Conservation (phyloP, 2,329 filamentous ascomycete species). For the Sporothrix humicola region DNA sequence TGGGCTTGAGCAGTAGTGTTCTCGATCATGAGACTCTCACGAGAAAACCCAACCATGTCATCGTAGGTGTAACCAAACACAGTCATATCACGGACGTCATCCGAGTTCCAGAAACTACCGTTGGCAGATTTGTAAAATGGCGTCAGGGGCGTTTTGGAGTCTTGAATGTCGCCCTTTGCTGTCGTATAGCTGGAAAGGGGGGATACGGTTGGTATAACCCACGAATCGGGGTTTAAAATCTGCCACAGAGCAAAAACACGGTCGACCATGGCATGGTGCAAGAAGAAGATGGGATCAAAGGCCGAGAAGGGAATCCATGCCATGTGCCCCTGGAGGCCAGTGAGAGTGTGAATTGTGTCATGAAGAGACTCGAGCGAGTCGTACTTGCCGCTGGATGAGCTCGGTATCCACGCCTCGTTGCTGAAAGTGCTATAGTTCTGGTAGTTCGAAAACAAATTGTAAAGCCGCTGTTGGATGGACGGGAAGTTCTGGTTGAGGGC, state of each 20-base stretch:
- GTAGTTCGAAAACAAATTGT: conserved; percentile 71
- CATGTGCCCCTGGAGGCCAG: conserved; percentile 70
- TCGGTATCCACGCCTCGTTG: conserved; percentile 67
- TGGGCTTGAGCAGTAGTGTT: conserved; percentile 48
- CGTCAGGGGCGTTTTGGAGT: conserved; percentile 63
- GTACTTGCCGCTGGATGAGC: conserved; percentile 54
- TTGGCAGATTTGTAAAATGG: conserved; percentile 68
- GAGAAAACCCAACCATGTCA: conserved; percentile 53
- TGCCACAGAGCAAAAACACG: conserved; percentile 80
- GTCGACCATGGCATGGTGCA: conserved; percentile 79
- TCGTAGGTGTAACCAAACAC: conserved; percentile 77
- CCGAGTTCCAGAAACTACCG: conserved; percentile 72
- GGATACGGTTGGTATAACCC: conserved; percentile 63
- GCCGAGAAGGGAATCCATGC: conserved; percentile 72
- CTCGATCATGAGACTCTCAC: conserved; percentile 39
- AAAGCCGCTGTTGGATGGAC: conserved; percentile 66
- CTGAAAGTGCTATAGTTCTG: conserved; percentile 71
- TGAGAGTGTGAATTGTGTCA: conserved; percentile 65
- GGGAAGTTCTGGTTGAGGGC: conserved; percentile 59
- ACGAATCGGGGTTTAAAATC: conserved; percentile 70
- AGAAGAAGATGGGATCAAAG: conserved; percentile 79
- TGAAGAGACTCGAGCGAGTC: conserved; percentile 72
- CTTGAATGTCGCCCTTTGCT: conserved; percentile 58
- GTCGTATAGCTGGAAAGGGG: conserved; percentile 67
- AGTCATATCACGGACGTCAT: conserved; percentile 62